Percentiles rank a stretch among this genome's conserved stretches.
phyloP scores from a whole-genome alignment of 192 early-diverging fungal genomes.

The Jimgerdemannia lactiflua region DNA sequence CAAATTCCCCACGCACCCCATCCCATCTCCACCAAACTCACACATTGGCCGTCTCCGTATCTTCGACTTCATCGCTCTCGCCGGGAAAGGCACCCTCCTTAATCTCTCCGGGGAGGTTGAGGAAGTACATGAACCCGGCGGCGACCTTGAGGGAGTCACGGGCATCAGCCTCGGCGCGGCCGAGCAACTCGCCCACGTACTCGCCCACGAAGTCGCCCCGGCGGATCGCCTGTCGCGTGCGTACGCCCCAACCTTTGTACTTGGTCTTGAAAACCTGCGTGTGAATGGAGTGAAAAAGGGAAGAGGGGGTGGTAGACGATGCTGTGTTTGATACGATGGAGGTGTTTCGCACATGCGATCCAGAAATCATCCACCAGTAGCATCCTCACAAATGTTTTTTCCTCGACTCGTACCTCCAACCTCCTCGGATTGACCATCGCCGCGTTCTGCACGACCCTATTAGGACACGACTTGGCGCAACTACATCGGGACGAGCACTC shows the following conservation, averaged over 20 bases:
- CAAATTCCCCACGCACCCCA: too few species aligned
- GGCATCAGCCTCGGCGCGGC: neutral
- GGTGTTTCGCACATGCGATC: too few species aligned
- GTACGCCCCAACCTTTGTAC: conserved; percentile 1
- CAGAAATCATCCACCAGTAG: too few species aligned
- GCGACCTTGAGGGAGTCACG: neutral
- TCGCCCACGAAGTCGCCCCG: neutral
- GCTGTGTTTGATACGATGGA: too few species aligned
- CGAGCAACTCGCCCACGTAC: neutral
- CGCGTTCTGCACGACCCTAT: neutral
- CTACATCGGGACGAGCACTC: neutral
- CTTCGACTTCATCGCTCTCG: neutral
- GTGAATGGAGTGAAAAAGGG: neutral
- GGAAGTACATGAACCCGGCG: conserved; percentile 1
- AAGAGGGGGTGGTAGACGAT: neutral
- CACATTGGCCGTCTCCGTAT: too few species aligned
- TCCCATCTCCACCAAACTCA: too few species aligned
- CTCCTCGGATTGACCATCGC: neutral
- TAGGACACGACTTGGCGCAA: neutral
- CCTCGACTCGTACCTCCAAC: neutral
- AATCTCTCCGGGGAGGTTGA: neutral
- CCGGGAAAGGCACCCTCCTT: neutral
- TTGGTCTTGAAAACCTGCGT: neutral
- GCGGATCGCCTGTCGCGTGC: neutral
- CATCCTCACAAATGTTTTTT: too few species aligned